Evolutionary conservation across 2,329 filamentous ascomycete species (phyloP).

Genomic region (Cladosporium sp.): DNA sequence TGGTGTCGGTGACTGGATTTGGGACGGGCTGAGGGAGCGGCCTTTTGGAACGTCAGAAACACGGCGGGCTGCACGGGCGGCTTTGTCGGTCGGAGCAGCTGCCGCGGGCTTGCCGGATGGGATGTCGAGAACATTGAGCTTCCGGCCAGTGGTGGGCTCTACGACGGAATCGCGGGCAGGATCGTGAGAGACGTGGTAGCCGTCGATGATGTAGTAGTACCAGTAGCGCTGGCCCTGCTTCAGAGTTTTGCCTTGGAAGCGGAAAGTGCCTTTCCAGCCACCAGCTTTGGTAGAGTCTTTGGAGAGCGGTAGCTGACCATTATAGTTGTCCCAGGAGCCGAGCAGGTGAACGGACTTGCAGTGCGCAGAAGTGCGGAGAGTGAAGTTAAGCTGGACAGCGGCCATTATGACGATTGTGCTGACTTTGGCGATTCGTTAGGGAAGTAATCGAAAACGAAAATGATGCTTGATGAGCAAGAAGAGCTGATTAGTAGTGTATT

Average conservation of each 20-base stretch:
- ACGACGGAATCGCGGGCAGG: slow-evolving; percentile 81
- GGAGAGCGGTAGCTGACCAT: slow-evolving; percentile 87
- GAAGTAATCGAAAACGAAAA: slow-evolving; percentile 17
- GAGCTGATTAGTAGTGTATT: slow-evolving; percentile 43
- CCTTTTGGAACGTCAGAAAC: slow-evolving; percentile 75
- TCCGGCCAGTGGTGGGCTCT: slow-evolving; percentile 94
- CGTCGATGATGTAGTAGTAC: slow-evolving; percentile 99
- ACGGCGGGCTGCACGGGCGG: slow-evolving; percentile 42
- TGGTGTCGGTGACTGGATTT: slow-evolving; percentile 88
- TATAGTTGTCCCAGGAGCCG: slow-evolving; percentile 98
- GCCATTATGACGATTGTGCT: slow-evolving; percentile 56
- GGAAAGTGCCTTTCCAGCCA: slow-evolving; percentile 93
- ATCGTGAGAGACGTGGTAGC: slow-evolving; percentile 96
- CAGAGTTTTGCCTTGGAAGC: slow-evolving; percentile 83
- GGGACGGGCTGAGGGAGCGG: slow-evolving; percentile 78
- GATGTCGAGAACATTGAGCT: slow-evolving; percentile 95
- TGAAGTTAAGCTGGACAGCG: slow-evolving; percentile 89
- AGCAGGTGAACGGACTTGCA: slow-evolving; percentile 97
- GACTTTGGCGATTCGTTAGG: slow-evolving; percentile 16
- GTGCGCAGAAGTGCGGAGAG: slow-evolving; percentile 89
- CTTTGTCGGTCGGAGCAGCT: slow-evolving; percentile 35
- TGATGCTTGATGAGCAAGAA: slow-evolving; percentile 43
- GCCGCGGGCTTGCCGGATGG: slow-evolving; percentile 49
- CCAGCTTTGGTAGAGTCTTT: slow-evolving; percentile 79
- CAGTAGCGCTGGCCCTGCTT: slow-evolving; percentile 91